Conservation (phyloP, 306 rosid genomes). For the Ormosia semicastrata region DNA sequence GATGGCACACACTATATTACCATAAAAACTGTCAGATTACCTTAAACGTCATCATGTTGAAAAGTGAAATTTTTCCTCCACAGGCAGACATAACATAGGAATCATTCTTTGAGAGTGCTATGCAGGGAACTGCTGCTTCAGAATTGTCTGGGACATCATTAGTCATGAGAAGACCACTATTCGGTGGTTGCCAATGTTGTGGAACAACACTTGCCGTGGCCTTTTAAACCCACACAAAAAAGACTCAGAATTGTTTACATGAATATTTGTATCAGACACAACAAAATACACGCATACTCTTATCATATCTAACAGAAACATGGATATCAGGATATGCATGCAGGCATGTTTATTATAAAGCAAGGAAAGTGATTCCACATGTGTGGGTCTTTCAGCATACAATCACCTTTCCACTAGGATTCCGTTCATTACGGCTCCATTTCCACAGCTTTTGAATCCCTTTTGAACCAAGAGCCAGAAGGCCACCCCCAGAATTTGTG, state of each 20-base stretch:
- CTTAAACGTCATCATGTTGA: conserved; percentile 49
- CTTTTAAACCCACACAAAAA: conserved; percentile 29
- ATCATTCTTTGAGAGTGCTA: conserved; percentile 62
- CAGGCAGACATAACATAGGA: conserved; percentile 59
- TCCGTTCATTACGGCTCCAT: conserved; percentile 53
- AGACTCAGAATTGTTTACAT: not conserved
- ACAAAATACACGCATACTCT: not conserved
- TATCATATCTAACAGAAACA: not conserved
- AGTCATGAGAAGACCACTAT: not conserved
- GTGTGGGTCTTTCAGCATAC: not conserved
- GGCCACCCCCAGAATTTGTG: conserved; percentile 54
- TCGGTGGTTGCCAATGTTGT: not conserved
- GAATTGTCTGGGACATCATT: not conserved
- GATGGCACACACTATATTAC: not conserved
- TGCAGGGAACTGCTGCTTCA: conserved; percentile 52
- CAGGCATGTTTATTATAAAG: not conserved
- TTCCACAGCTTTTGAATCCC: conserved; percentile 74
- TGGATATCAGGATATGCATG: conserved; percentile 1
- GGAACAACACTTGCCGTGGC: conserved; percentile 53
- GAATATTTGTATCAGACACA: not conserved
- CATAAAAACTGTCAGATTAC: conserved; percentile 27
- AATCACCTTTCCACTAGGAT: conserved; percentile 54
- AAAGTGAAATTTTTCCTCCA: conserved; percentile 66
- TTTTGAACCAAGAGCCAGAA: conserved; percentile 70
- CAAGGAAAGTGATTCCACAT: not conserved